phyloP scores from a whole-genome alignment of 768 basidiomycete genomes.

The Boletus subcaerulescens region DNA sequence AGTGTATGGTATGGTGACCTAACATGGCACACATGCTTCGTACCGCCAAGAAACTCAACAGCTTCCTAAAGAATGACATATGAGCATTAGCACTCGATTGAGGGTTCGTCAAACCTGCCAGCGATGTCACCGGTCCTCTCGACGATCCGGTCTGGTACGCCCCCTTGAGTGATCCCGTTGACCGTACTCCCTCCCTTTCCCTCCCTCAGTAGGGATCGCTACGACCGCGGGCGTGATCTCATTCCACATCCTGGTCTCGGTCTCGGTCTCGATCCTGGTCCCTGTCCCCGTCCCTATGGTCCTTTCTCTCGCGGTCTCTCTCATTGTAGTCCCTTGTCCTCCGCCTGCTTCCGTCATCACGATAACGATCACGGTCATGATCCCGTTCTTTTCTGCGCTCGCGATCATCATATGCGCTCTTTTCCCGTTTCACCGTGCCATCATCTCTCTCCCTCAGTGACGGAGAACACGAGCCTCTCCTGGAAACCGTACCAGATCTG shows the following conservation, averaged over 20 bases:
- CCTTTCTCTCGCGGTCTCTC: constrained; percentile 18
- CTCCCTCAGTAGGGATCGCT: constrained; percentile 9
- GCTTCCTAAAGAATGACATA: neutral
- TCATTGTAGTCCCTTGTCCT: constrained; percentile 13
- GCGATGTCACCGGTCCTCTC: constrained; percentile 3
- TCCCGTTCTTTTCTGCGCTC: constrained; percentile 12
- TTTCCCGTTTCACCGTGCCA: constrained; percentile 39
- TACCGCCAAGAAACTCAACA: neutral
- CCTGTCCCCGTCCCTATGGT: neutral
- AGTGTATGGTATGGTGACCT: no score
- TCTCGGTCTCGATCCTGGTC: constrained; percentile 26
- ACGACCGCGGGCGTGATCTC: constrained; percentile 3
- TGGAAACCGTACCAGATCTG: constrained; percentile 41
- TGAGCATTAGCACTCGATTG: no score
- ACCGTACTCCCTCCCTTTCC: constrained; percentile 7
- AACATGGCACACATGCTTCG: neutral
- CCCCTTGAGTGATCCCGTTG: constrained; percentile 18
- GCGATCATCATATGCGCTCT: constrained; percentile 10
- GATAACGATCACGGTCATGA: constrained; percentile 9
- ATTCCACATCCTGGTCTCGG: constrained; percentile 29
- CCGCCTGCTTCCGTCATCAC: constrained; percentile 6
- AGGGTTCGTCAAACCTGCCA: constrained; percentile 2
- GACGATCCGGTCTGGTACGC: constrained; percentile 15
- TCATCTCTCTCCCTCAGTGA: constrained; percentile 19
- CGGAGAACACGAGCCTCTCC: constrained; percentile 52